These are phyloP conservation scores for Tubosaeta sp. DNA, from an alignment of 768 basidiomycete genomes.

Conservation along the genomic window DNA sequence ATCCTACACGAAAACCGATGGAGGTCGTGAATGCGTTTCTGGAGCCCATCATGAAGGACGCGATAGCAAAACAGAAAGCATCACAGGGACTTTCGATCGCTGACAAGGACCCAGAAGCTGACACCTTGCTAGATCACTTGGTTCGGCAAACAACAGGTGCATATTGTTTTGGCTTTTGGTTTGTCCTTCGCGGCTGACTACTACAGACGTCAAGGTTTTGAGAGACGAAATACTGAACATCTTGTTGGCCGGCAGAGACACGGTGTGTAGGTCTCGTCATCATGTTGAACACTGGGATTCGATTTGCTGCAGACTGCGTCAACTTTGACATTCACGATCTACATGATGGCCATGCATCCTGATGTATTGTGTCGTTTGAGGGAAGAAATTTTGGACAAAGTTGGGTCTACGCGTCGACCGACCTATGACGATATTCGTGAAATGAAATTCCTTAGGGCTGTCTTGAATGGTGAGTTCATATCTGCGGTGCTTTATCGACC, in stretches of 20 bases:
- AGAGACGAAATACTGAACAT: conserved; percentile 42
- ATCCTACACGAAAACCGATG: conserved; percentile 33
- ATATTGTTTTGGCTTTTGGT: not conserved
- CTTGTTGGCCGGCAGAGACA: conserved; percentile 43
- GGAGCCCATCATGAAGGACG: conserved; percentile 37
- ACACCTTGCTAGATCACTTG: conserved; percentile 40
- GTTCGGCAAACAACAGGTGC: conserved; percentile 37
- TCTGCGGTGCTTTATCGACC: not conserved
- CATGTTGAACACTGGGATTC: not conserved
- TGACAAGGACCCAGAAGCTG: conserved; percentile 24
- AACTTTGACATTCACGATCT: conserved; percentile 41
- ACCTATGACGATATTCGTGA: conserved; percentile 39
- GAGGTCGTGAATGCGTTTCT: conserved; percentile 35
- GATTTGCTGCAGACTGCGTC: conserved; percentile 36
- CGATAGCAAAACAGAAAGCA: conserved; percentile 24
- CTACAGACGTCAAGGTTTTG: conserved; percentile 29
- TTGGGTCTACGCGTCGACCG: conserved; percentile 35
- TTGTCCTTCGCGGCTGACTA: not conserved
- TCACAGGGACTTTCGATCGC: conserved; percentile 1
- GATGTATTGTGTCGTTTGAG: conserved; percentile 37
- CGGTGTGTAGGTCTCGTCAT: conserved; percentile 23
- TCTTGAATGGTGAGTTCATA: conserved; percentile 37
- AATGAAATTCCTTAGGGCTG: conserved; percentile 42
- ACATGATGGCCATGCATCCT: conserved; percentile 45
- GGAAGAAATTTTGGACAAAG: conserved; percentile 37